Conservation (phyloP, 2,329 filamentous ascomycete genomes). For the Xylaria polymorpha region DNA sequence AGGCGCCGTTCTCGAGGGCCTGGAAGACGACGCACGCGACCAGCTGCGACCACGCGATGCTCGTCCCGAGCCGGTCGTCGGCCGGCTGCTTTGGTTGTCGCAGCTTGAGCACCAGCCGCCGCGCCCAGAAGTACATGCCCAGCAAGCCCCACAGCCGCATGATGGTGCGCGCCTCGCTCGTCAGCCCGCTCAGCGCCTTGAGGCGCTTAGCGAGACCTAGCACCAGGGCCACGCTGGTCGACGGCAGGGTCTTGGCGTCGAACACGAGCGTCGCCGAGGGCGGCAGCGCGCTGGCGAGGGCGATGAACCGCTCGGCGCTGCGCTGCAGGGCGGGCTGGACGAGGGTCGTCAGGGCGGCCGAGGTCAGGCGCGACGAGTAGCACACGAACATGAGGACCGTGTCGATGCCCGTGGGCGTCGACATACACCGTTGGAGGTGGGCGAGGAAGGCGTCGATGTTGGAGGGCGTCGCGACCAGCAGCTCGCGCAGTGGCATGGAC, state of each 20-base stretch:
- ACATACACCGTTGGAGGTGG: constrained; percentile 71
- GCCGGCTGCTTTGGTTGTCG: constrained; percentile 47
- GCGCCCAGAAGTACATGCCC: constrained; percentile 76
- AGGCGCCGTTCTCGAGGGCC: constrained; percentile 84
- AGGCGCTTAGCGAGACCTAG: constrained; percentile 65
- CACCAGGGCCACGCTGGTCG: constrained; percentile 56
- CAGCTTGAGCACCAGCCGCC: constrained; percentile 57
- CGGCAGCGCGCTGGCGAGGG: constrained; percentile 64
- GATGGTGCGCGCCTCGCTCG: constrained; percentile 79
- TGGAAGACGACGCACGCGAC: constrained; percentile 77
- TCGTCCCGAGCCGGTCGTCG: constrained; percentile 52
- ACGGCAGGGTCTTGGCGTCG: constrained; percentile 52
- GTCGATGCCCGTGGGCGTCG: constrained; percentile 76
- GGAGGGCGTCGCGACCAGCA: constrained; percentile 54
- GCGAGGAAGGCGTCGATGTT: constrained; percentile 65
- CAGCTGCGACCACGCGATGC: constrained; percentile 76
- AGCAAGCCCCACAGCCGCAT: constrained; percentile 81
- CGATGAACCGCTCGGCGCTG: constrained; percentile 63
- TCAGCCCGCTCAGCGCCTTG: constrained; percentile 70
- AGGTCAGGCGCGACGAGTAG: constrained; percentile 71
- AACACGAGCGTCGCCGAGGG: constrained; percentile 61
- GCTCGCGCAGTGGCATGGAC: constrained; percentile 45
- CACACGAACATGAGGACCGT: constrained; percentile 74
- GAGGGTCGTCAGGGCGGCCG: constrained; percentile 62
- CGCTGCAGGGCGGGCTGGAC: constrained; percentile 68